A percentile compares a stretch with the other conserved stretches of the same genome.
phyloP scores from a whole-genome alignment of 768 basidiomycete genomes.

The Russula lepida region DNA sequence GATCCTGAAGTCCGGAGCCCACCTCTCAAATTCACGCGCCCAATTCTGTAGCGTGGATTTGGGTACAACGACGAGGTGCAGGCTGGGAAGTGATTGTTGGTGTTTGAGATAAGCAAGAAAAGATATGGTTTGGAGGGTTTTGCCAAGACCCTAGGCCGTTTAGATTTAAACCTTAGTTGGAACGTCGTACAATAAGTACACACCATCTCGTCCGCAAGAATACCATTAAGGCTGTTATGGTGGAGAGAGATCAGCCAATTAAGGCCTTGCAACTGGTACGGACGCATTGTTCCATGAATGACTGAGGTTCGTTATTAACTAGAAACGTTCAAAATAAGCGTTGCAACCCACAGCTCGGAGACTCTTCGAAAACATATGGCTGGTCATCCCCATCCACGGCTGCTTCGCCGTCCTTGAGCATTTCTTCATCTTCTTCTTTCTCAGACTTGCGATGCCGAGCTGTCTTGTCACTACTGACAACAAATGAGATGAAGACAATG shows the following conservation, averaged over 20 bases:
- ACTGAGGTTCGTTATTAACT: constrained; percentile 35
- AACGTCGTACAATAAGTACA: constrained; percentile 1
- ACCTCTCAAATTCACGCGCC: constrained; percentile 84
- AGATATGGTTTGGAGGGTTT: constrained; percentile 96
- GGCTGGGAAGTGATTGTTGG: constrained; percentile 64
- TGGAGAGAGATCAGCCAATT: constrained; percentile 98
- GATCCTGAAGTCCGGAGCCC: constrained; percentile 84
- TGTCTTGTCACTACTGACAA: constrained; percentile 49
- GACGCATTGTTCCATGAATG: constrained; percentile 84
- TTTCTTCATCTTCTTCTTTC: constrained; percentile 96
- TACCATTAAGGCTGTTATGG: constrained; percentile 94
- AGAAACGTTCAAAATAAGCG: background rate
- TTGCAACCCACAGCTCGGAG: constrained; percentile 64
- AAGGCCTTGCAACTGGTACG: constrained; percentile 91
- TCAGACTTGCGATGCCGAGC: constrained; percentile 91
- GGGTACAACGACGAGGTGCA: constrained; percentile 95
- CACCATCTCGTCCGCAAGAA: constrained; percentile 95
- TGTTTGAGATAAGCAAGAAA: constrained; percentile 94
- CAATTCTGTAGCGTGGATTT: constrained; percentile 98
- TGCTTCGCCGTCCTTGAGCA: constrained; percentile 79
- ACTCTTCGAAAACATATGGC: constrained; percentile 90
- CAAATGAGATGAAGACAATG: background rate
- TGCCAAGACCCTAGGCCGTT: constrained; percentile 73
- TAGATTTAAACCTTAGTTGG: constrained; percentile 5
- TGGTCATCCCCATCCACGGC: constrained; percentile 79